Base-by-base conservation (phyloP, 208 protist genomes). In the Trypanosoma vivax region DNA sequence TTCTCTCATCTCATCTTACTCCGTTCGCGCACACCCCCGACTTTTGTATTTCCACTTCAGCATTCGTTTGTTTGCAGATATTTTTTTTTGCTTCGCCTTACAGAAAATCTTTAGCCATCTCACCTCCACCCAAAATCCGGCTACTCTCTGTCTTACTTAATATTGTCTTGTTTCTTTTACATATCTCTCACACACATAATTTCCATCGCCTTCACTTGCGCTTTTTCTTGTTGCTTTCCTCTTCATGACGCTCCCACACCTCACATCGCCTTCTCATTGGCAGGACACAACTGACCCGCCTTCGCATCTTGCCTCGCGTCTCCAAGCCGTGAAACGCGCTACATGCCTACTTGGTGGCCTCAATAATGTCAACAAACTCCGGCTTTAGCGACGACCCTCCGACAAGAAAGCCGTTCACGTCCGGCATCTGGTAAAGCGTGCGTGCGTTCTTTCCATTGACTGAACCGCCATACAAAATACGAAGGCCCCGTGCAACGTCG, bases 391-490 rank as follows among this genome's bases (percentile, higher is more conserved):
- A 98, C 5, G 97, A 97, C 62, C 98, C 97, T 41, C 98, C 97
- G 41, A 99, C 97, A 7, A 99, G 83, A 80, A 99, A 99, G 40
- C 98, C 98, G 78, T 99, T 98, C 56, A 99, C 94, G 55, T 99
- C 90, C 6, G 37, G n/a, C 79, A 96, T 69, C 42, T 64, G 57
- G 52, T 94, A 84, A 1, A 99, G 83, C 29, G 83, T 82, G 19
- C 33, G 49, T 57, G 87, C 84, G 70, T 99, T 99, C 57, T 54
- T 58, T 23, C 68, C 73, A 45, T 73, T 98, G 37, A 99, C 97
- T 27, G 93, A 98, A 24, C 98, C 97, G 50, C 98, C 98, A 77
- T 99, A 99, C n/a, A 99, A 74, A 74, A 99, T 99, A 60, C 96
- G 77, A 7, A 90, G 79, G 14, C 64, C 54, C 7, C 54, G 23